Evolutionary conservation across 2,329 filamentous ascomycete genomes (phyloP).

Genomic region (Sphaerulina populicola): DNA sequence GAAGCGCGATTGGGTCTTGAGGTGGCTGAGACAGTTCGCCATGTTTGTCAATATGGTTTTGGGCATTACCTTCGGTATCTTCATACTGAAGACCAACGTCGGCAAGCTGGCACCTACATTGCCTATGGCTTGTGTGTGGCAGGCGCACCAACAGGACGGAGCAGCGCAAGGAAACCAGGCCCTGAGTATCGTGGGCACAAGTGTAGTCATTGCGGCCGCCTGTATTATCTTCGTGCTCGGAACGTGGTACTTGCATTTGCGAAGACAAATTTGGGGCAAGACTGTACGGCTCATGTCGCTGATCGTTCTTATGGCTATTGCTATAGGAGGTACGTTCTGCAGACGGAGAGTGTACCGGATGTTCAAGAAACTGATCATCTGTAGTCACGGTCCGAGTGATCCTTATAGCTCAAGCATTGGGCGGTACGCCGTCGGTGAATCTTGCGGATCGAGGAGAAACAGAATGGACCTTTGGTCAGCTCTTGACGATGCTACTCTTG

Average conservation of each 20-base stretch:
- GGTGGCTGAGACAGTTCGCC: slow-evolving; percentile 57
- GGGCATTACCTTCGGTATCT: slow-evolving; percentile 49
- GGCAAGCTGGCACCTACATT: slow-evolving; percentile 46
- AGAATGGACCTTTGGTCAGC: slow-evolving; percentile 56
- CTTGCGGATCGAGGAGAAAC: slow-evolving; percentile 49
- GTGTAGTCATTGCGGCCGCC: slow-evolving; percentile 54
- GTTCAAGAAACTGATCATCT: not conserved
- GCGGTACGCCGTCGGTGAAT: slow-evolving; percentile 42
- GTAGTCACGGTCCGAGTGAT: slow-evolving; percentile 48
- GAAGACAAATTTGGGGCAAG: slow-evolving; percentile 48
- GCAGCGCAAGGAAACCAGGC: slow-evolving; percentile 31
- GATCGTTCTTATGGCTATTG: slow-evolving; percentile 45
- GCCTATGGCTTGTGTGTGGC: slow-evolving; percentile 56
- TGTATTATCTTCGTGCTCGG: slow-evolving; percentile 51
- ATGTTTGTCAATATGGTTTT: slow-evolving; percentile 59
- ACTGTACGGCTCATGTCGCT: slow-evolving; percentile 48
- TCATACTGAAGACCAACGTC: slow-evolving; percentile 49
- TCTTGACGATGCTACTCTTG: slow-evolving; percentile 52
- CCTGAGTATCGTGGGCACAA: slow-evolving; percentile 49
- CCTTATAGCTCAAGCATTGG: slow-evolving; percentile 54
- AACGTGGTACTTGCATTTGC: slow-evolving; percentile 57
- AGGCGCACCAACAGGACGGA: slow-evolving; percentile 34
- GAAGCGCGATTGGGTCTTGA: slow-evolving; percentile 57
- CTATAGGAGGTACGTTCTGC: slow-evolving; percentile 41
- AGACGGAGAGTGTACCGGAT: not conserved